Base-by-base conservation (phyloP, 1,139 yeast genomes). In the Hemisphaericaspora xylofermentans region DNA sequence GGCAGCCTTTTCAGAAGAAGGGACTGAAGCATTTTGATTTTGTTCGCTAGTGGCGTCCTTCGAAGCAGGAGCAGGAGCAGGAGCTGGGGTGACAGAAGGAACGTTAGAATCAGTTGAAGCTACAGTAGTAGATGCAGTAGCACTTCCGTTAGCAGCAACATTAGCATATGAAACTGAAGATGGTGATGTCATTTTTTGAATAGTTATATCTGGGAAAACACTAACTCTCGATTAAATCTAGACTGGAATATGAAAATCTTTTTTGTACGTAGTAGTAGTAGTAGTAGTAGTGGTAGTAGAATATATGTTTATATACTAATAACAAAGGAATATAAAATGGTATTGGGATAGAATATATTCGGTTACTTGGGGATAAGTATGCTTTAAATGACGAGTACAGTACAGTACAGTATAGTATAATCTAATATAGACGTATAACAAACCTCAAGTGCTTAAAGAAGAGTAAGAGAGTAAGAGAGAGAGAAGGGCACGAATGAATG, bases 71-170 rank as follows among this genome's bases (percentile, higher is more conserved):
- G n/a, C 22, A 6, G 36, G 21, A 25, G 19, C 28, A 17, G 36
- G 9, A n/a, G 24, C 35, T 15, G 36, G 4, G n/a, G 19, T 17
- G n/a, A 42, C 12, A 18, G 35, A 35, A 27, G 18, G 32, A 18
- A 24, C 27, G 15, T 9, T 15, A 5, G 40, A 14, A 17, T 10
- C 28, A 22, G 26, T 21, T 12, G 33, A 13, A 9, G 19, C 33
- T 30, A 33, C 38, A 22, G 33, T 34, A 33, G 28, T 17, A 12
- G 33, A 22, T 41, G 39, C 9, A 25, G 43, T 35, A 12, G 45
- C 30, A 13, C 49, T 39, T 22, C 61, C 71, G 43, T 58, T 61
- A 45, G 73, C 74, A 46, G 73, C 76, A 38, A 66, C 63, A 45
- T 69, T 68, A 46, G 76, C 76, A 51, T 71, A 71, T 21, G 52